phyloP scores from a whole-genome alignment of 2,329 filamentous ascomycete genomes.

The Colletotrichum tropicicola region DNA sequence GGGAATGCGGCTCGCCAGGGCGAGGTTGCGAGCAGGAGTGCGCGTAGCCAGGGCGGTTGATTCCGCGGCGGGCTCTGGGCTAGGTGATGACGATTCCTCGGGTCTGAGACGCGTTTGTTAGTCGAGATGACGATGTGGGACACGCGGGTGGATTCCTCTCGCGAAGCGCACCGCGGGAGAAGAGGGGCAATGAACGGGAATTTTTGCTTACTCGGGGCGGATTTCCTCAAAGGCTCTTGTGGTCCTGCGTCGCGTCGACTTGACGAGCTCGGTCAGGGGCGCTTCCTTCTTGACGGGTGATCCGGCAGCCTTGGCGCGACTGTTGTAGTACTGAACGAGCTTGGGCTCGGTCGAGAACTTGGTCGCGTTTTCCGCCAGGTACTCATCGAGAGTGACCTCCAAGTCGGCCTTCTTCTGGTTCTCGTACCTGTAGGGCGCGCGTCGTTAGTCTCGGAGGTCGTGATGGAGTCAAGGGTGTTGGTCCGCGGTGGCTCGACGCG shows the following conservation, averaged over 20 bases:
- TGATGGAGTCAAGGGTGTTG: constrained; percentile 33
- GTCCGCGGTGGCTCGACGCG: constrained; percentile 25
- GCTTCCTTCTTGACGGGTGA: constrained; percentile 71
- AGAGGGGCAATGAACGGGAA: neutral
- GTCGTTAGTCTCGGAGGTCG: constrained; percentile 13
- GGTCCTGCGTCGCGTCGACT: constrained; percentile 54
- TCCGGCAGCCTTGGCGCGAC: constrained; percentile 64
- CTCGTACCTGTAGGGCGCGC: constrained; percentile 64
- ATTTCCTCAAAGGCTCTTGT: constrained; percentile 56
- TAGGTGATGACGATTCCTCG: constrained; percentile 28
- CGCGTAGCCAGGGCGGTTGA: constrained; percentile 55
- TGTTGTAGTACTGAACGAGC: constrained; percentile 80
- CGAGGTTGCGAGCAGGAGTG: constrained; percentile 61
- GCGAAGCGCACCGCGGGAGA: neutral
- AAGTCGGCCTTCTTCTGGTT: constrained; percentile 82
- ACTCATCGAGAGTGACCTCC: constrained; percentile 77
- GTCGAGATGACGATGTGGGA: constrained; percentile 5
- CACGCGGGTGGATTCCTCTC: constrained; percentile 1
- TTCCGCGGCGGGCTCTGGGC: constrained; percentile 39
- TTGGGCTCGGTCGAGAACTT: constrained; percentile 70
- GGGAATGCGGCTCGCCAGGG: constrained; percentile 69
- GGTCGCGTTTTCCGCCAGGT: constrained; percentile 74
- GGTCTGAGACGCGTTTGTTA: constrained; percentile 16
- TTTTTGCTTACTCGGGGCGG: constrained; percentile 50
- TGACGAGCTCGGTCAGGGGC: constrained; percentile 49